A percentile compares a stretch with the other conserved stretches of the same genome.
phyloP scores from a whole-genome alignment of 305 asterid genomes.

The Caryopteris hybrid region DNA sequence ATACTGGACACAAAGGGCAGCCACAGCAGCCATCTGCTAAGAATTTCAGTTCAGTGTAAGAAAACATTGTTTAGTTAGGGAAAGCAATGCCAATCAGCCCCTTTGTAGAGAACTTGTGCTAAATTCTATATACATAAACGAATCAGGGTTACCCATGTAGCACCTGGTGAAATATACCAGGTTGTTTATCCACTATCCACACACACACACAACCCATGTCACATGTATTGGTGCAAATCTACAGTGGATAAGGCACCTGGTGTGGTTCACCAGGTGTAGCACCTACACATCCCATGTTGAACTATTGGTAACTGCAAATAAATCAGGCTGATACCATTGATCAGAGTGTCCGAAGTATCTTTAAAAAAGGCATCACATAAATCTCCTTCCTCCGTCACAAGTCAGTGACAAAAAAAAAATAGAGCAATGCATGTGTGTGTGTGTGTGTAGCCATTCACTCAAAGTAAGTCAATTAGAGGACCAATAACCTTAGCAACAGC shows the following conservation, averaged over 20 bases:
- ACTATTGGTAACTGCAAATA: neutral
- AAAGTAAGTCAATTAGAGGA: neutral
- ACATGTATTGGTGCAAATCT: no score
- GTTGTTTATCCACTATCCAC: no score
- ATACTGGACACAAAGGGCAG: conserved; percentile 44
- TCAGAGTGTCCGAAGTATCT: neutral
- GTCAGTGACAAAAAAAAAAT: neutral
- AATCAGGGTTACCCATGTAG: no score
- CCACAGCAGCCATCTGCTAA: conserved; percentile 47
- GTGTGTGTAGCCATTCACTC: neutral
- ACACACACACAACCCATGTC: no score
- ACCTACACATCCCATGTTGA: no score
- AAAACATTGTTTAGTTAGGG: neutral
- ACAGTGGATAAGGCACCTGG: no score
- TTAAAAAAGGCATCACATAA: neutral
- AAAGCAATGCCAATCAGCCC: neutral
- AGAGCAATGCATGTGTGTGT: neutral
- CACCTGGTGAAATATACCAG: no score
- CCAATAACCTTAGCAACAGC: conserved; percentile 49
- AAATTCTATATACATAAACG: no score
- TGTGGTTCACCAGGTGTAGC: no score
- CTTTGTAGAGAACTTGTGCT: neutral
- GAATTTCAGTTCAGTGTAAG: neutral
- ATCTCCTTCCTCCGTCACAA: neutral
- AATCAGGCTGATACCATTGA: neutral